These are phyloP conservation scores for Colletotrichum liaoningense DNA, from an alignment of 2,329 filamentous ascomycete genomes.

Conservation along the genomic window DNA sequence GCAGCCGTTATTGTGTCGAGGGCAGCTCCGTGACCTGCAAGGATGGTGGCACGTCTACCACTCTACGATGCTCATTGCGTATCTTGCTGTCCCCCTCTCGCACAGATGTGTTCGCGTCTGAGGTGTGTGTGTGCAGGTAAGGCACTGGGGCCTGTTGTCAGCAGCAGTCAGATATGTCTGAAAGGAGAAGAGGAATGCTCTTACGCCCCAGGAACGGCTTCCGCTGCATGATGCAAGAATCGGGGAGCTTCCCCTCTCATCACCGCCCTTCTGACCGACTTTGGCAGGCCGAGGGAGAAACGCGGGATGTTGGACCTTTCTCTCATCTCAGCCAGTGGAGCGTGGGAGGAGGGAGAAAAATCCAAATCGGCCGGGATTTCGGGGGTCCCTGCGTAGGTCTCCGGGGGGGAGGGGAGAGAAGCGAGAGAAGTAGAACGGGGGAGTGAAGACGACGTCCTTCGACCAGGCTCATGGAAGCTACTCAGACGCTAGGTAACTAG, in stretches of 20 bases:
- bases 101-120: constrained; percentile 13
- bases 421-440: constrained; percentile 8
- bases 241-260: constrained; percentile 18
- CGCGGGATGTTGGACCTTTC: constrained; percentile 21
- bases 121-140: constrained; percentile 4
- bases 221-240: constrained; percentile 24
- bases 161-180: constrained; percentile 32
- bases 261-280: constrained; percentile 29
- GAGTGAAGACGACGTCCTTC: constrained; percentile 27
- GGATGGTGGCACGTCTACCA: constrained; percentile 17
- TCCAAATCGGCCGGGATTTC: constrained; percentile 29
- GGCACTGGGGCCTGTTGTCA: constrained; percentile 9
- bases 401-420: neutral
- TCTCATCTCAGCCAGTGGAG: constrained; percentile 28
- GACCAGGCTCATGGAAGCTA: constrained; percentile 35
- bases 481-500: constrained; percentile 22
- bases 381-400: constrained; percentile 29
- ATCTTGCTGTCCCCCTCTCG: constrained; percentile 13
- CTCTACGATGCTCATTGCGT: constrained; percentile 21
- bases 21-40: constrained; percentile 20
- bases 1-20: constrained; percentile 24
- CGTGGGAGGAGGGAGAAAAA: constrained; percentile 14
- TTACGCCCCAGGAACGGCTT: neutral
- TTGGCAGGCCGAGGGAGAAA: constrained; percentile 7
- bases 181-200: constrained; percentile 10